Evolutionary conservation across 208 protist species (phyloP).

Genomic region (Wallacemonas collosoma): DNA sequence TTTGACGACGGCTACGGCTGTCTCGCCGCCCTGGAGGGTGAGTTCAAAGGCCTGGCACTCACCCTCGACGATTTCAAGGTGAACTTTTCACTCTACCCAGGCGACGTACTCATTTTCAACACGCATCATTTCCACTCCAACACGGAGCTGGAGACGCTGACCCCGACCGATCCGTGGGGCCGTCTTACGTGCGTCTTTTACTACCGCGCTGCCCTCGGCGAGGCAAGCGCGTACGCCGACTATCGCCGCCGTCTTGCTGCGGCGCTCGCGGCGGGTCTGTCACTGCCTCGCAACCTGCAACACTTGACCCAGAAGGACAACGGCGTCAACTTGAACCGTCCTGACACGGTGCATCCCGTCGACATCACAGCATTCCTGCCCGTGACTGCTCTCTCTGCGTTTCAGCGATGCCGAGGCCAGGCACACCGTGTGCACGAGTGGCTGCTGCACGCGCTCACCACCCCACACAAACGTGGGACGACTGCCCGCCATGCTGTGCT

Average conservation of each 20-base stretch:
- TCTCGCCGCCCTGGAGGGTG: constrained; percentile 81
- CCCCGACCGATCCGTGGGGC: constrained; percentile 50
- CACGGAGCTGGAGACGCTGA: constrained; percentile 75
- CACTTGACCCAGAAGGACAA: constrained; percentile 60
- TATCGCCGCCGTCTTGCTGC: constrained; percentile 64
- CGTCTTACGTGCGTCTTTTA: constrained; percentile 91
- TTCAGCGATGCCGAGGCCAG: constrained; percentile 31
- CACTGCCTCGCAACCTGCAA: constrained; percentile 18
- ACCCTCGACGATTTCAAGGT: constrained; percentile 79
- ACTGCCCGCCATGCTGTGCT: constrained; percentile 27
- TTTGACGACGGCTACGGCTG: constrained; percentile 90
- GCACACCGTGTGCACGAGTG: constrained; percentile 14
- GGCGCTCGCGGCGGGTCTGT: constrained; percentile 26
- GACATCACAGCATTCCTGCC: constrained; percentile 60
- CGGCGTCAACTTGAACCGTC: constrained; percentile 63
- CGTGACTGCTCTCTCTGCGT: constrained; percentile 22
- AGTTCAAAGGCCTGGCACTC: constrained; percentile 78
- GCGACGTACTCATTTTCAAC: constrained; percentile 91
- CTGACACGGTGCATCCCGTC: constrained; percentile 46
- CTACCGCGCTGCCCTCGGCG: constrained; percentile 80
- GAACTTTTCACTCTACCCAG: constrained; percentile 69
- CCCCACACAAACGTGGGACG: neutral
- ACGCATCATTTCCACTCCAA: constrained; percentile 94
- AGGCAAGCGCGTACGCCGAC: constrained; percentile 65
- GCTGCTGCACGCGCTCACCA: constrained; percentile 13